phyloP scores from a whole-genome alignment of 495 filamentous ascomycete species.

The Hypomontagnella submonticulosa region DNA sequence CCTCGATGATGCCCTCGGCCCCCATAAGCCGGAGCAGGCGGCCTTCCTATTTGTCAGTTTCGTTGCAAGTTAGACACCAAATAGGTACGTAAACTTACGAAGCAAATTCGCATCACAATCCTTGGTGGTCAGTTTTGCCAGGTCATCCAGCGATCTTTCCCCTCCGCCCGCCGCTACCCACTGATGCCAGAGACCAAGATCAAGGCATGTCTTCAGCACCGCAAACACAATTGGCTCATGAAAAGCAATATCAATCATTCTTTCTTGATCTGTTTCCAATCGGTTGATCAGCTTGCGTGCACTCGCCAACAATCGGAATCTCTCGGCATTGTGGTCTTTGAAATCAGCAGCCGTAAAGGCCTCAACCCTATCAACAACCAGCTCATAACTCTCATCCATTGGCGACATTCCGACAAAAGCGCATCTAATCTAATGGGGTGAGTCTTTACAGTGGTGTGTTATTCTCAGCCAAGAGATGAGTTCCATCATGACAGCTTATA shows the following conservation, averaged over 20 bases:
- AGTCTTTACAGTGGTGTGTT: too few relatives aligned
- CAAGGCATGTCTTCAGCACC: constrained; percentile 28
- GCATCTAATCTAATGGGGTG: not conserved
- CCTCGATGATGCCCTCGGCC: constrained; percentile 38
- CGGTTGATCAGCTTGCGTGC: constrained; percentile 38
- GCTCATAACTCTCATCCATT: constrained; percentile 8
- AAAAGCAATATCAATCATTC: constrained; percentile 24
- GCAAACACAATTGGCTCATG: constrained; percentile 31
- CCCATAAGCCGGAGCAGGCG: constrained; percentile 39
- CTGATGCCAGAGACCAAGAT: constrained; percentile 37
- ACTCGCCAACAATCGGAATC: constrained; percentile 25
- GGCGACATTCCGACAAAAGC: not conserved
- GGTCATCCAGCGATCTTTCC: constrained; percentile 36
- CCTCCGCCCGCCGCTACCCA: constrained; percentile 38
- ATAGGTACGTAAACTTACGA: constrained; percentile 21
- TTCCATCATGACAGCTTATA: too few relatives aligned
- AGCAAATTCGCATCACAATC: constrained; percentile 40
- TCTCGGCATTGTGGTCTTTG: constrained; percentile 24
- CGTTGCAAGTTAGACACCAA: not conserved
- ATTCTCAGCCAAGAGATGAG: too few relatives aligned
- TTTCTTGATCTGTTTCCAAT: constrained; percentile 38
- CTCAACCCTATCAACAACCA: constrained; percentile 25
- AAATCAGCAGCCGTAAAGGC: constrained; percentile 32
- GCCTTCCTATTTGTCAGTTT: constrained; percentile 20
- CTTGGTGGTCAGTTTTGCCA: constrained; percentile 26